Base-by-base conservation (phyloP, 495 filamentous ascomycete species). In the Aspergillus avenaceus region DNA sequence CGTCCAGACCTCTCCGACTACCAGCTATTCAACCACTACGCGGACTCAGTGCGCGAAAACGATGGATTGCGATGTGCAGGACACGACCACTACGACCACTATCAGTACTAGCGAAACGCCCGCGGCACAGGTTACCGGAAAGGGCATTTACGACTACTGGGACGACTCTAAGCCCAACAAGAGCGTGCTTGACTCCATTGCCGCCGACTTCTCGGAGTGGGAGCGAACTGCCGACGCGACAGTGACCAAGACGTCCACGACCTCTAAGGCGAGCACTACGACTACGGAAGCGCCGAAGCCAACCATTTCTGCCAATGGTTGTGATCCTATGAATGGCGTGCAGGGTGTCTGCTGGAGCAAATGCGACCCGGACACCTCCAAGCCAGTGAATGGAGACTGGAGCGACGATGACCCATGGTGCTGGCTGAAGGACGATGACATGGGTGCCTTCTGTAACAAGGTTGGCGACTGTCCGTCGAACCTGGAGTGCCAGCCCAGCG, bases 271-370 rank as follows among this genome's bases (percentile, higher is more conserved):
- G n/a, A n/a, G n/a, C n/a, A n/a, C n/a, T n/a, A n/a, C n/a, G n/a
- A n/a, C n/a, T n/a, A n/a, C n/a, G n/a, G n/a, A n/a, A n/a, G n/a
- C n/a, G n/a, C n/a, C n/a, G n/a, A n/a, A n/a, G n/a, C n/a, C n/a
- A n/a, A 26, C 32, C 9, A 36, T 16, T 12, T 12, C 32, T 16
- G 32, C 44, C 9, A 29, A 32, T 22, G 44, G 44, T 16, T 47
- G 44, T 32, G 44, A 13, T 22, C 13, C 36, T 21, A 47, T 47
- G 44, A 12, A 22, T 21, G 44, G 27, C 18, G 27, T 8, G 18
- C 13, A 34, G 18, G 28, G 44, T 8, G 44, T 47, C 6, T 47
- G 44, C 16, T 47, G 44, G 44, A 47, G 21, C 13, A 47, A 47
- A 22, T 47, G 44, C 24, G 28, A 47, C 28, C 44, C 44, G 13